Base-by-base conservation (phyloP, 768 basidiomycete species). In the Termitomyces sp. region DNA sequence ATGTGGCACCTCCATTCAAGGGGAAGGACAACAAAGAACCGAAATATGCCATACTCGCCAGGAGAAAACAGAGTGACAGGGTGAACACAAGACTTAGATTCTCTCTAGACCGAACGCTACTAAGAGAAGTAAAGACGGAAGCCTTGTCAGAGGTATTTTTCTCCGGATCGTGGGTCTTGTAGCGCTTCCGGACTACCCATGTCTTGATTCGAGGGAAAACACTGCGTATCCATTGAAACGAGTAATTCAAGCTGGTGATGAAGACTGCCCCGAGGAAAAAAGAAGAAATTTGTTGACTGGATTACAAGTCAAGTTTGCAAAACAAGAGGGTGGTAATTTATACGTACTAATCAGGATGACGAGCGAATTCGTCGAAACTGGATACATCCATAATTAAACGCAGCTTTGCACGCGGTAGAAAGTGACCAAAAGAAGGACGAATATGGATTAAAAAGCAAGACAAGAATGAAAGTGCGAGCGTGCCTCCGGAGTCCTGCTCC, bases 251-350 rank as follows among this genome's bases (percentile, higher is more conserved):
- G 38, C 62, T 60, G 46, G 62, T 60, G 20, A 63, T 60, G 30
- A 63, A 63, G 16, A 63, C 59, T 5, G 57, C 46, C 8, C 62
- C 62, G n/a, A 63, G 62, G 18, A 63, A 60, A 42, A 63, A 63
- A 9, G 59, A 40, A n/a, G 62, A 53, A 24, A 58, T 56, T 26
- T 60, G 59, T 53, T 56, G 59, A 28, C 62, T 63, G 28, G 13
- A 52, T 40, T 40, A 43, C 35, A 49, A 36, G 33, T 22, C 24
- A 42, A 16, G 2, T 18, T 9, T 36, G 13, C 20, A 10, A n/a
- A n/a, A n/a, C 40, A 20, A n/a, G 4, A 32, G 7, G 13, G n/a
- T 35, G 35, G 13, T 18, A 24, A 16, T 28, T 12, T 6, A 2
- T 18, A 36, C 62, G 35, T 16, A 60, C 62, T 58, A 60, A 50